Evolutionary conservation across 257 asterid species (phyloP), one percentile per base, ranked within the genome.

Genomic region (Mitragyna speciosa): DNA sequence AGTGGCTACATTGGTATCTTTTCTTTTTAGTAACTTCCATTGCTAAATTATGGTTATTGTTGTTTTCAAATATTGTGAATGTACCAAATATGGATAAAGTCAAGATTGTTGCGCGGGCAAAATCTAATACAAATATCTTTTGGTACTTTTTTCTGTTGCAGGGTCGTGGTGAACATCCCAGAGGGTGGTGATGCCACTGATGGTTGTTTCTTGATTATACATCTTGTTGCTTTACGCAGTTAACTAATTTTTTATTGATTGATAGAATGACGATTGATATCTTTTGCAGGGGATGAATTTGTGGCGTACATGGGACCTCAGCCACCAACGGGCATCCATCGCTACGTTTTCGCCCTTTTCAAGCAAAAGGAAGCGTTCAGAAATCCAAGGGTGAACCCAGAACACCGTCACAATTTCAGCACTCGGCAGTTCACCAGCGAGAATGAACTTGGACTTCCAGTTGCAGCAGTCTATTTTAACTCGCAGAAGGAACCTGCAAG

Each of bases 1-100:
- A 88, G 79, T 90, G 89, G 92, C 91, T 90, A n/a, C 91, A 88
- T 66, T 84, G 92, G 92, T 88, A 69, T 24, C 65, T 45, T 4
- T 45, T 11, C 2, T 3, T 30, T 49, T 6, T n/a, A 61, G 9
- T 24, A 5, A 58, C 28, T 58, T 58, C 1, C 9, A 52, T 15
- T 2, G 17, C 22, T 52, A 52, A 52, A 52, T 52, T 14, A 14
- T 7, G 56, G 17, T 17, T 14, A 10, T 49, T 49, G 17, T 49
- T 36, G 4, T 36, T 36, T 36, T 36, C 41, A 36, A 36, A 36
- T 36, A 36, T 36, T 36, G 41, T 36, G 41, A 36, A 36, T 4
- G 41, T 36, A 36, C 41, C 41, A 36, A 36, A 36, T 4, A 36
- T 36, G 4, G n/a, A n/a, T n/a, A n/a, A n/a, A n/a, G n/a, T 36